These are phyloP conservation scores for Schoenoplectus tabernaemontani DNA, from an alignment of 202 grass and related monocot species.

Conservation along the genomic window DNA sequence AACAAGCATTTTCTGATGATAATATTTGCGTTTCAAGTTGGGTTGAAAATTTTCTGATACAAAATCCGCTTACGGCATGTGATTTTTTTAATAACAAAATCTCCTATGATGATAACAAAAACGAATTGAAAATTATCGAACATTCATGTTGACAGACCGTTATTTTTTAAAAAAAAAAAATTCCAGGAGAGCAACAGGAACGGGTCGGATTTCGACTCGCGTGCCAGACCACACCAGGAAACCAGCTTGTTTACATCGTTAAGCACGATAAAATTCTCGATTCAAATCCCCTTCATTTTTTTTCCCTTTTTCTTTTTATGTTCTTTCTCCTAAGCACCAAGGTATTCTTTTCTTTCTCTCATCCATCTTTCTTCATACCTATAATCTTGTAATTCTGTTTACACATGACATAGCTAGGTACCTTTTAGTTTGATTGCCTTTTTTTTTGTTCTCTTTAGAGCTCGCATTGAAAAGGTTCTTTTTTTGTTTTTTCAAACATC, in stretches of 20 bases:
- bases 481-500: background rate
- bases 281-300: background rate
- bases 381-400: background rate
- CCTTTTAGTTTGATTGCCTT: background rate
- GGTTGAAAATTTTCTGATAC: background rate
- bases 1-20: background rate
- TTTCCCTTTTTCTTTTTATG: background rate
- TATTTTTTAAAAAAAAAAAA: background rate
- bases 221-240: background rate
- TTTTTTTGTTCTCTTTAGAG: background rate
- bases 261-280: conserved; percentile 15
- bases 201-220: conserved; percentile 12
- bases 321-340: background rate
- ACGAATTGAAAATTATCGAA: conserved; percentile 7
- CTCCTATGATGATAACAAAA: background rate
- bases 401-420: background rate
- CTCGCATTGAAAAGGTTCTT: background rate
- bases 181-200: conserved; percentile 10
- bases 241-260: conserved; percentile 8
- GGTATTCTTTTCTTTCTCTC: background rate
- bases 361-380: background rate
- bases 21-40: background rate
- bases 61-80: background rate
- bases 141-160: background rate
- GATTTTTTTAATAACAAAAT: conserved; percentile 8